A percentile compares a stretch with the other conserved stretches of the same genome.
Evolutionary conservation across 352 stramenopile species (phyloP).

Genomic region (Phytophthora pisi): DNA sequence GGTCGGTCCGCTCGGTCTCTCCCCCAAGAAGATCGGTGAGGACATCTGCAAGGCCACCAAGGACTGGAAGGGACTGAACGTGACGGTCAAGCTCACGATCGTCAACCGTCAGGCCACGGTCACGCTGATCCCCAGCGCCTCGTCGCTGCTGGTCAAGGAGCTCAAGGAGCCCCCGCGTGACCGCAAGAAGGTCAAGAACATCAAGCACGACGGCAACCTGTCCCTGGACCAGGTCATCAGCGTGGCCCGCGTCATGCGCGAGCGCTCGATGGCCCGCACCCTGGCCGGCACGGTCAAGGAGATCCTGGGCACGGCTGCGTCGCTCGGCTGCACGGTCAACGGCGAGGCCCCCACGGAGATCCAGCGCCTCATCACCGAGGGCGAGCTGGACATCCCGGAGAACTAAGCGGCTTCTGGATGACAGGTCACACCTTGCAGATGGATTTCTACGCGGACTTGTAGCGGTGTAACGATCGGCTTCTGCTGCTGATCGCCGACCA

Average conservation of each 20-base stretch:
- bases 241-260: constrained; percentile 97
- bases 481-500: constrained; percentile 23
- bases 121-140: constrained; percentile 97
- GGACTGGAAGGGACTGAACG: constrained; percentile 99
- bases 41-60: constrained; percentile 99
- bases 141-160: constrained; percentile 99
- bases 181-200: constrained; percentile 99
- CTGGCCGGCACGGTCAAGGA: constrained; percentile 99
- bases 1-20: constrained; percentile 99
- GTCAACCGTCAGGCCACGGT: constrained; percentile 98
- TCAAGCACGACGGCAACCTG: constrained; percentile 99
- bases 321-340: constrained; percentile 99
- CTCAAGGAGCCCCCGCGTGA: constrained; percentile 99
- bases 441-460: constrained; percentile 3
- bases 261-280: constrained; percentile 96
- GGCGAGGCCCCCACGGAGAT: constrained; percentile 97
- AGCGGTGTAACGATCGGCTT: background rate
- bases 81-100: constrained; percentile 99
- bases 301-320: constrained; percentile 98
- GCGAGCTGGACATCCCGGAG: constrained; percentile 97
- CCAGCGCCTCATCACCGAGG: constrained; percentile 95
- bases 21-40: constrained; percentile 99
- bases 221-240: constrained; percentile 99
- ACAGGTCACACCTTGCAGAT: constrained; percentile 13
- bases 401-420: constrained; percentile 79